Percentiles rank a stretch among this genome's conserved stretches.
These are phyloP conservation scores for Lentinula lateritia DNA, from an alignment of 768 basidiomycete species.

Conservation along the genomic window DNA sequence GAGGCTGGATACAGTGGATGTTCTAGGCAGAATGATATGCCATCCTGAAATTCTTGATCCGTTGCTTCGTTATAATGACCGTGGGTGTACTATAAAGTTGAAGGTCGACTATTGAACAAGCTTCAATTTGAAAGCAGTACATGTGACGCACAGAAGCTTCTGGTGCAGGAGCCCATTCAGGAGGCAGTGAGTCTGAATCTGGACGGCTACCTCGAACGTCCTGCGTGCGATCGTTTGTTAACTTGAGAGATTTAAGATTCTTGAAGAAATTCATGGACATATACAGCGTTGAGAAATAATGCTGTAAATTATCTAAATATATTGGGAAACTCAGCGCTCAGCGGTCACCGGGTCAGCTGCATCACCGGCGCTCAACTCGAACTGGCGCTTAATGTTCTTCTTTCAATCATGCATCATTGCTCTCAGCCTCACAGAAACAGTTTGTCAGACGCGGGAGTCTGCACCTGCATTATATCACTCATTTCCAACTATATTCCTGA, in stretches of 20 bases:
- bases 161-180: slow-evolving; percentile 56
- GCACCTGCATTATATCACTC: no score
- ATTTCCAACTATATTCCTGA: no score
- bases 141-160: slow-evolving; percentile 34
- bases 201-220: not conserved
- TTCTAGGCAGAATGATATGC: slow-evolving; percentile 41
- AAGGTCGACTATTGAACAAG: no score
- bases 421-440: no score
- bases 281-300: not conserved
- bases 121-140: not conserved
- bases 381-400: no score
- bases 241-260: not conserved
- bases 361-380: no score
- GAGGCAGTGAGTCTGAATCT: slow-evolving; percentile 23
- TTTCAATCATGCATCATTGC: no score
- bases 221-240: not conserved
- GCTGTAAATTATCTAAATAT: no score
- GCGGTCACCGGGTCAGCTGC: no score
- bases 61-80: slow-evolving; percentile 55
- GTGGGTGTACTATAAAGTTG: not conserved
- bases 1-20: slow-evolving; percentile 34
- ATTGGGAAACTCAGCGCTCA: no score
- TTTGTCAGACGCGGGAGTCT: no score
- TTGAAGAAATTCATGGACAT: not conserved
- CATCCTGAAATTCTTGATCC: slow-evolving; percentile 47